Conservation (phyloP, 805 yeast genomes). For the Metschnikowia amazonensis region DNA sequence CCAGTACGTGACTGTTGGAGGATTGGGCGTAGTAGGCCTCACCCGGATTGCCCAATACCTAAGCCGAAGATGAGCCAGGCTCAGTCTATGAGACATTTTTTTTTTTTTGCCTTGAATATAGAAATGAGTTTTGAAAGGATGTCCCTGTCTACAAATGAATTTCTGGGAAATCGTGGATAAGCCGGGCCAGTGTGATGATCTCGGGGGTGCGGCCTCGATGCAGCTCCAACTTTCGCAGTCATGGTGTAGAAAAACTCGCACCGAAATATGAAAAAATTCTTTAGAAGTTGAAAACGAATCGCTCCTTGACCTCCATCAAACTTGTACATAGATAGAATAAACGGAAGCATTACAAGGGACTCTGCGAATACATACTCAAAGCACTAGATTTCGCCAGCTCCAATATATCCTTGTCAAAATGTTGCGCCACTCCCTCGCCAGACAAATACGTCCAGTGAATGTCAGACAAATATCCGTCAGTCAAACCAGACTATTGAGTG, state of each 20-base stretch:
- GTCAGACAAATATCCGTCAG: constrained; percentile 3
- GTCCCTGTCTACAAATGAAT: too few relatives aligned
- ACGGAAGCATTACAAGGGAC: background rate
- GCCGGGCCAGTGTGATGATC: background rate
- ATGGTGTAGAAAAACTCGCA: constrained; percentile 1
- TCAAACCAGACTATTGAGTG: constrained; percentile 11
- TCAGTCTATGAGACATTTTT: too few relatives aligned
- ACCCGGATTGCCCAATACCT: constrained; percentile 13
- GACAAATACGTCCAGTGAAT: constrained; percentile 8
- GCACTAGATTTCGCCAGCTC: background rate
- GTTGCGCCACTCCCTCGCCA: constrained; percentile 18
- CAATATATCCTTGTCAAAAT: constrained; percentile 5
- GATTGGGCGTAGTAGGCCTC: constrained; percentile 11
- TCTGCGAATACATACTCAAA: background rate
- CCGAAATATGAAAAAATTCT: constrained; percentile 1
- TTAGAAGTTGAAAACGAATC: background rate
- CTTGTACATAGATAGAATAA: constrained; percentile 5
- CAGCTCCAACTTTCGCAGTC: constrained; percentile 4
- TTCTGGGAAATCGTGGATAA: too few relatives aligned
- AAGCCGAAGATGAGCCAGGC: background rate
- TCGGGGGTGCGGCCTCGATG: constrained; percentile 1
- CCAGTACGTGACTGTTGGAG: constrained; percentile 20
- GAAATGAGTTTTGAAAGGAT: too few relatives aligned
- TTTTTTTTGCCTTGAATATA: too few relatives aligned
- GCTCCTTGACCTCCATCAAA: constrained; percentile 5